phyloP scores from a whole-genome alignment of 495 filamentous ascomycete species.

The Mycothermus thermophilus region DNA sequence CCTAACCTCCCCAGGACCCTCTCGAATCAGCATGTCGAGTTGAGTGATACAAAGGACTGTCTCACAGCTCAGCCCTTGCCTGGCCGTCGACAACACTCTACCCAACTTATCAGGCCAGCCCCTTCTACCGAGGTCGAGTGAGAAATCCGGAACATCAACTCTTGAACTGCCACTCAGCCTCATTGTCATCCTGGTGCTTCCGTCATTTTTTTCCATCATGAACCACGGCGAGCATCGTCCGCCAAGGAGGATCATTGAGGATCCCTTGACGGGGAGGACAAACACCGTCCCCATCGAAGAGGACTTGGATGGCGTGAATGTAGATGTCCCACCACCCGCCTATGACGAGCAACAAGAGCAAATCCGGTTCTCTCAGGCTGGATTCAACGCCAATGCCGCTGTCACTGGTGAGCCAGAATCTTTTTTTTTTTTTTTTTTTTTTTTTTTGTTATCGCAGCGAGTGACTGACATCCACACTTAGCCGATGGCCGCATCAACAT shows the following conservation, averaged over 20 bases:
- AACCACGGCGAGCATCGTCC: too few relatives aligned
- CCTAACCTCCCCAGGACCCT: not conserved
- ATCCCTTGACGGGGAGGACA: constrained; percentile 2
- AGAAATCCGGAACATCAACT: too few relatives aligned
- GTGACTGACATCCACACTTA: constrained; percentile 5
- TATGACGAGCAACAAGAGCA: constrained; percentile 33
- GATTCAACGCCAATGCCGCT: constrained; percentile 33
- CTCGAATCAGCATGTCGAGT: too few relatives aligned
- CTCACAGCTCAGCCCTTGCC: too few relatives aligned
- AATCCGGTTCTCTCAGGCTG: constrained; percentile 34
- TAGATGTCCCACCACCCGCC: constrained; percentile 27
- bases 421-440: not conserved
- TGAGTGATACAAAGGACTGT: too few relatives aligned
- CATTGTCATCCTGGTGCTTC: not conserved
- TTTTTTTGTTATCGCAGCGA: too few relatives aligned
- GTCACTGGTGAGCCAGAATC: constrained; percentile 23
- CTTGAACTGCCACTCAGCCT: not conserved
- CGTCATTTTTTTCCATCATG: not conserved
- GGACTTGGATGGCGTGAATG: constrained; percentile 16
- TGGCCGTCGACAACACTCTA: too few relatives aligned
- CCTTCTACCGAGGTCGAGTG: too few relatives aligned
- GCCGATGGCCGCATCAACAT: constrained; percentile 64
- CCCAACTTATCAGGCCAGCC: too few relatives aligned
- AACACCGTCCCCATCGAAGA: constrained; percentile 14
- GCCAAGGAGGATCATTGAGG: too few relatives aligned